Percentiles rank a stretch among this genome's conserved stretches.
These are phyloP conservation scores for Aureobasidium sp. DNA, from an alignment of 2,329 filamentous ascomycete species.

Conservation along the genomic window DNA sequence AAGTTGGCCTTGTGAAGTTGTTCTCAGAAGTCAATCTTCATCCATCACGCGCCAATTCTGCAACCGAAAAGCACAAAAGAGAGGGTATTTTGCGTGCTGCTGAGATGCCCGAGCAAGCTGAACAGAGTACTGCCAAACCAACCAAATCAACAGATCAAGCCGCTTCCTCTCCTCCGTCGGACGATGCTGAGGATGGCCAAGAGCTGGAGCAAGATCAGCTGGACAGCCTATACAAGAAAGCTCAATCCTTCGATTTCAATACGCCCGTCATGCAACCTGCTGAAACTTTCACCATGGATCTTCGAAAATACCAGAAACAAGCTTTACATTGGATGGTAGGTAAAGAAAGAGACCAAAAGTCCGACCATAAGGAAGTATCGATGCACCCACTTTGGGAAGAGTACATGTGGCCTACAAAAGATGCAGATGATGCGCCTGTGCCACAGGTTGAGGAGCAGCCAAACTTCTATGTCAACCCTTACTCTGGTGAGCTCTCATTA, in stretches of 20 bases:
- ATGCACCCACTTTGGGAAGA: conserved; percentile 99
- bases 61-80: conserved; percentile 70
- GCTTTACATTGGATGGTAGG: conserved; percentile 93
- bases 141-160: conserved; percentile 40
- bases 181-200: conserved; percentile 72
- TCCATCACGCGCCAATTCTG: conserved; percentile 66
- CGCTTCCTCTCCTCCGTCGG: conserved; percentile 50
- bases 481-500: conserved; percentile 86
- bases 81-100: conserved; percentile 80
- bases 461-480: conserved; percentile 92
- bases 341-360: conserved; percentile 77
- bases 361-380: conserved; percentile 60
- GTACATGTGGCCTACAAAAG: conserved; percentile 80
- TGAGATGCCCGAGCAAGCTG: conserved; percentile 71
- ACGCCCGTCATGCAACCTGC: conserved; percentile 82
- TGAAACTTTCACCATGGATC: conserved; percentile 69
- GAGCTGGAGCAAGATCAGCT: conserved; percentile 94
- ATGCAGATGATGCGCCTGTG: conserved; percentile 74
- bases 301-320: conserved; percentile 92
- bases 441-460: conserved; percentile 57
- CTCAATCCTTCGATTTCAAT: conserved; percentile 91
- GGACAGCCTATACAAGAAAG: conserved; percentile 88
- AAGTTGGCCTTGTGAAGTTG: conserved; percentile 80
- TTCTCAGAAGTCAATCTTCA: conserved; percentile 83
- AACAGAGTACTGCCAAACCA: conserved; percentile 44